These are phyloP conservation scores for Heterobasidion parviporum DNA, from an alignment of 1,284 basidiomycete species.

Conservation along the genomic window DNA sequence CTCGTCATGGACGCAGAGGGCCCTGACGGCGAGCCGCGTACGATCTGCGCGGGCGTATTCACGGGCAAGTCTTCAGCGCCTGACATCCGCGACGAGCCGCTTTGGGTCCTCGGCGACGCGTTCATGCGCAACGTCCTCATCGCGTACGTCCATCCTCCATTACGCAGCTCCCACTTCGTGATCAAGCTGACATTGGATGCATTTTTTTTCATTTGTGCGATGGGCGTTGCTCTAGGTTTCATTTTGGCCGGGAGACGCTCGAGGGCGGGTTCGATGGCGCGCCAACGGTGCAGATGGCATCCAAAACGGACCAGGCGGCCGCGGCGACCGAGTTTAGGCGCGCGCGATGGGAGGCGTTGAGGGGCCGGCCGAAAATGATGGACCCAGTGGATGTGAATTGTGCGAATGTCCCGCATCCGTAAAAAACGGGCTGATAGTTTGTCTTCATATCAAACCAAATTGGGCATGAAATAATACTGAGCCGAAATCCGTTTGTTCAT, in stretches of 20 bases:
- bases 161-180: neutral
- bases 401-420: neutral
- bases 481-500: too few relatives aligned
- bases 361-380: neutral
- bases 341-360: neutral
- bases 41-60: neutral
- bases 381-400: neutral
- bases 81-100: neutral
- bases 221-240: neutral
- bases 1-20: neutral
- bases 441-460: neutral
- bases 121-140: constrained; percentile 4
- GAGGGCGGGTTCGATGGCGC: neutral
- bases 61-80: neutral
- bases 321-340: neutral
- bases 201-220: neutral
- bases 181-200: neutral
- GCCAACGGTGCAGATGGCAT: neutral
- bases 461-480: too few relatives aligned
- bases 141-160: neutral
- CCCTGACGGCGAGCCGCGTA: neutral
- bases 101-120: constrained; percentile 1
- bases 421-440: neutral
- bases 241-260: neutral
- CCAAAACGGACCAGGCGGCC: neutral